Conservation (phyloP, 768 basidiomycete species). For the Imleria badia region DNA sequence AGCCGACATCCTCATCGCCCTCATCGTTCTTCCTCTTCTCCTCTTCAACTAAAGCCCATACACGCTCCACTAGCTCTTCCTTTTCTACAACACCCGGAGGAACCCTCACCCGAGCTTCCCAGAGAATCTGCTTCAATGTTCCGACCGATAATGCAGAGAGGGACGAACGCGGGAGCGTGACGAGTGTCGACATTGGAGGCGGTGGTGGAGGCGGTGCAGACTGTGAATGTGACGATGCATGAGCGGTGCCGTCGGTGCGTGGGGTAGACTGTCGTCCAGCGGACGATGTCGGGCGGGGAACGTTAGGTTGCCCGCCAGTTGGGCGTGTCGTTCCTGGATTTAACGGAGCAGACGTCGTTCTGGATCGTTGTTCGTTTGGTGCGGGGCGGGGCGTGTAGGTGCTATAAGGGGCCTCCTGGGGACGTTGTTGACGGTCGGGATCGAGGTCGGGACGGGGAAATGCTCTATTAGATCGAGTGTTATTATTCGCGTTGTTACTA, state of each 20-base stretch:
- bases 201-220: conserved; percentile 38
- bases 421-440: conserved; percentile 39
- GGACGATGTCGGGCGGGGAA: conserved; percentile 21
- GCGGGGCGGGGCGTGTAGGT: conserved; percentile 18
- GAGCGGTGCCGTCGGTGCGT: conserved; percentile 6
- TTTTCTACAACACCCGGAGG: conserved; percentile 71
- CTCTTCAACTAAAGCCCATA: conserved; percentile 58
- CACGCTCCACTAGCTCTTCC: conserved; percentile 74
- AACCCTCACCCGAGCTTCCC: conserved; percentile 72
- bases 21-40: conserved; percentile 56
- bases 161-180: conserved; percentile 56
- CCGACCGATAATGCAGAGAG: conserved; percentile 66
- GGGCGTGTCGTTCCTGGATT: conserved; percentile 12
- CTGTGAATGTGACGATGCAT: conserved; percentile 23
- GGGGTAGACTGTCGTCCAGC: conserved; percentile 12
- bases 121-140: conserved; percentile 75
- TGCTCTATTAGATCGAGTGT: conserved; percentile 30
- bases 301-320: background rate
- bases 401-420: conserved; percentile 12
- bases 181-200: conserved; percentile 62
- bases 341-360: conserved; percentile 23
- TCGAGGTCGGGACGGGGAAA: conserved; percentile 68
- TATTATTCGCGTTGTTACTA: conserved; percentile 2
- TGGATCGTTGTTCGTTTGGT: conserved; percentile 13
- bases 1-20: conserved; percentile 23